Evolutionary conservation across 306 rosid species (phyloP), one percentile per base, ranked within the genome.

Genomic region (Glycyrrhiza uralensis): DNA sequence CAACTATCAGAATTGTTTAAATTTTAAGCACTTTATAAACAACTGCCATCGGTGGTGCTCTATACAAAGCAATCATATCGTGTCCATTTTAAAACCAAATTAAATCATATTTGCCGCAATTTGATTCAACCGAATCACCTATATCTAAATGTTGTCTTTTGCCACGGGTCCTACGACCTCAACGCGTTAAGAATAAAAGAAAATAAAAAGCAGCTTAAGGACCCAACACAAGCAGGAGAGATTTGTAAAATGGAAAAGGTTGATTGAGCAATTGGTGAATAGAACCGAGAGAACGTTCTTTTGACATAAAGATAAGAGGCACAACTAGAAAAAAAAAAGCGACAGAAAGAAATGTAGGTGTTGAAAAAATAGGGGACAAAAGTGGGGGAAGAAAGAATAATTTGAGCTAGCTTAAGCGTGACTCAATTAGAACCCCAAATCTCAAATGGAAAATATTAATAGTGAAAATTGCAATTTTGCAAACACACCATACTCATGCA

Each of bases 41-140:
- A n/a, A n/a, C n/a, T n/a, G n/a, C n/a, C n/a, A n/a, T n/a, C n/a
- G n/a, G n/a, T n/a, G n/a, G n/a, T n/a, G n/a, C n/a, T n/a, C n/a
- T n/a, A n/a, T n/a, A n/a, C 72, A 39, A 67, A 39, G 60, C 64
- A 74, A 80, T 80, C 67, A 69, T n/a, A n/a, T 60, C 47, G 28
- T 74, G 44, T 17, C 35, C 29, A 67, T 67, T 51, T 50, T n/a
- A n/a, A 36, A 41, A 20, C 51, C 52, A 73, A 57, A 19, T 38
- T 19, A 62, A 62, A 66, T 28, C 71, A 68, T 39, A 13, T 35
- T 63, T 73, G 64, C 66, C 65, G 67, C 75, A 22, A 52, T 60
- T 51, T 52, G 72, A 60, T 68, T 58, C 49, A 80, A 74, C 69
- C 39, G 66, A 50, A 60, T 68, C 49, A 62, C 73, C 41, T 41